Base-by-base conservation (phyloP, 2,329 filamentous ascomycete species). In the Didymosphaeria variabile region DNA sequence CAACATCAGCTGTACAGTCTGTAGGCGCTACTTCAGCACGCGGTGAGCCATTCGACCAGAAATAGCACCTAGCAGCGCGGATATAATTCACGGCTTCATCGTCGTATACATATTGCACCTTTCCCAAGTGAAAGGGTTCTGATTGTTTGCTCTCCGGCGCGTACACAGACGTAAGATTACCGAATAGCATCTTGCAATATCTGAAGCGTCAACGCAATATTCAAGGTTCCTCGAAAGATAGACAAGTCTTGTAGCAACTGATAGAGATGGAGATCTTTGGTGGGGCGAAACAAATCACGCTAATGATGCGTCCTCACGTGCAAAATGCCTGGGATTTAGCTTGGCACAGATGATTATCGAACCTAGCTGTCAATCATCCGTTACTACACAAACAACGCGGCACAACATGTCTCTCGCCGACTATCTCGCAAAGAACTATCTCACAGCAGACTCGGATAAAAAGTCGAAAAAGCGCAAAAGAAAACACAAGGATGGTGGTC, bases 361-460 rank as follows among this genome's bases (percentile, higher is more conserved):
- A 21, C 36, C 23, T 50, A 17, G 12, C 31, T 34, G 42, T 59
- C 51, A 40, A 38, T 49, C 61, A 42, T 45, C 26, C 62, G 29
- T n/a, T n/a, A n/a, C 52, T 32, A n/a, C 46, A 45, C 59, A 60
- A 44, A 53, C 57, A 59, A 55, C 59, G 57, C 56, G 51, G 29
- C 45, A 21, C 64, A 68, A 55, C 65, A 89, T 90, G 86, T 84
- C 85, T 58, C 86, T 97, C 67, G 90, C 93, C 60, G 88, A 89
- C 73, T 99, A 98, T 74, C 87, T 99, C 38, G 94, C 94, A 40
- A 90, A 92, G 65, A 95, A 93, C 78, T 99, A 99, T 77, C 89
- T 99, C 53, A 91, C 86, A 1, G 88, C 89, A 44, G 88, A 90
- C 67, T 72, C 77, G 19, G 72, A 79, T 74, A 84, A 83, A 70